Conservation (phyloP, 164 flowering plant genomes). For the Echeveria elegans region DNA sequence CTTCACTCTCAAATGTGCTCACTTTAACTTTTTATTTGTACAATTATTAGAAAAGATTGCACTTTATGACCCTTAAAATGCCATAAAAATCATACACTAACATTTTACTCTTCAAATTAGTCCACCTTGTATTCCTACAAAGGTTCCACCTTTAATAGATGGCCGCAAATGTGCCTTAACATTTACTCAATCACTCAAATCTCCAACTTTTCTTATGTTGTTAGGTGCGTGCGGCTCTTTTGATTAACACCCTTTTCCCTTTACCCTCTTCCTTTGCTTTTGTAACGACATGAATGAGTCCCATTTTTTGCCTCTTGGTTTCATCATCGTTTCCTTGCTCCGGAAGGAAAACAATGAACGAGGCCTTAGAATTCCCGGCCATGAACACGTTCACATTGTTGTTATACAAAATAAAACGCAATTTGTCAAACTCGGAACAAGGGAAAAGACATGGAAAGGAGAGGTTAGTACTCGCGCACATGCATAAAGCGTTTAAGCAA, state of each 20-base stretch:
- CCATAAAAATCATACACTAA: not conserved
- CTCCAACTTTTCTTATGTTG: not conserved
- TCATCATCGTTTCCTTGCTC: not conserved
- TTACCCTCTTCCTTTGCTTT: not conserved
- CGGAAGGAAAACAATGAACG: not conserved
- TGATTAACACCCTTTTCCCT: conserved; percentile 1
- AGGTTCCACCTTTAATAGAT: not conserved
- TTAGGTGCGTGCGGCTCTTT: conserved; percentile 6
- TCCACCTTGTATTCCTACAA: conserved; percentile 3
- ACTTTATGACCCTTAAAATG: not conserved
- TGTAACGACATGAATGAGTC: not conserved
- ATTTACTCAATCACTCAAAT: not conserved
- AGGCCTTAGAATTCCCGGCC: not conserved
- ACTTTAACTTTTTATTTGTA: not conserved
- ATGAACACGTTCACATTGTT: not conserved
- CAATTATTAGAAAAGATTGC: not conserved
- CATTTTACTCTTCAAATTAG: conserved; percentile 5
- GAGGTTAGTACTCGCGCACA: not conserved
- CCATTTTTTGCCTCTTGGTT: not conserved
- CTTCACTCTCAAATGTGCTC: not conserved
- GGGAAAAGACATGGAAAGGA: not conserved
- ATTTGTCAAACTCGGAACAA: not conserved
- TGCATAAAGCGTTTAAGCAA: not conserved
- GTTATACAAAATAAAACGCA: not conserved
- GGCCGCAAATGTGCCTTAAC: conserved; percentile 3